A percentile compares a stretch with the other conserved stretches of the same genome.
Conservation (phyloP, 2,329 filamentous ascomycete genomes). For the Furcasterigmium furcatum region DNA sequence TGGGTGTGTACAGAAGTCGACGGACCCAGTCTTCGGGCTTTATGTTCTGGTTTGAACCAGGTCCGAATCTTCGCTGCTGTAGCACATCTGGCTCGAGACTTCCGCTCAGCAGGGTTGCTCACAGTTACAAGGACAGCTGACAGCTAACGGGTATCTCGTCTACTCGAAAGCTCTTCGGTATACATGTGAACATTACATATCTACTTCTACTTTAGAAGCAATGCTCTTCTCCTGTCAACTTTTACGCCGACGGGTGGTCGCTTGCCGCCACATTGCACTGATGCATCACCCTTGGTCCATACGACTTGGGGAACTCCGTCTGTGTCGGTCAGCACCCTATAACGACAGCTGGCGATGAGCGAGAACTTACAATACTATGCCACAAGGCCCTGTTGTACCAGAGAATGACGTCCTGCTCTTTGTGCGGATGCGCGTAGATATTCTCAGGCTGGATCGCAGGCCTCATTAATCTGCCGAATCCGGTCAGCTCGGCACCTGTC, state of each 20-base stretch:
- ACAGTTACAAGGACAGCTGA: too few relatives aligned
- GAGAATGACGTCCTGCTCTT: conserved; percentile 39
- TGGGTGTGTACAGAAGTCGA: too few relatives aligned
- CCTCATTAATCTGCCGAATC: conserved; percentile 25
- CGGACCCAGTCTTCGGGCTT: too few relatives aligned
- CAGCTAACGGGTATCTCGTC: too few relatives aligned
- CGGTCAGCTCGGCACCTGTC: not conserved
- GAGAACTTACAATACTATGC: conserved; percentile 29
- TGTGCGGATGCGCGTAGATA: conserved; percentile 31
- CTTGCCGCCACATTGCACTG: conserved; percentile 27
- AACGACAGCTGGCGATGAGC: conserved; percentile 24
- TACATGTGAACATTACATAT: too few relatives aligned
- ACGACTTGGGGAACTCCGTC: conserved; percentile 30
- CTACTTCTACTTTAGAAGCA: too few relatives aligned
- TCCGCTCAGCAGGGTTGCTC: too few relatives aligned
- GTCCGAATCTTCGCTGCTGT: too few relatives aligned
- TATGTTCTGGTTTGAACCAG: too few relatives aligned
- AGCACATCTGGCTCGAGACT: too few relatives aligned
- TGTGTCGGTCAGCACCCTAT: conserved; percentile 34
- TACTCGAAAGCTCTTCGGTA: too few relatives aligned
- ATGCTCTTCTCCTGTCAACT: too few relatives aligned
- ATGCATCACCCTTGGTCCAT: conserved; percentile 33
- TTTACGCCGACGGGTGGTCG: conserved; percentile 14
- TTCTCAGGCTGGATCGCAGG: conserved; percentile 37
- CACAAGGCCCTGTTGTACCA: conserved; percentile 37